Conservation (phyloP, 2,329 filamentous ascomycete genomes). For the Diaporthe citri region DNA sequence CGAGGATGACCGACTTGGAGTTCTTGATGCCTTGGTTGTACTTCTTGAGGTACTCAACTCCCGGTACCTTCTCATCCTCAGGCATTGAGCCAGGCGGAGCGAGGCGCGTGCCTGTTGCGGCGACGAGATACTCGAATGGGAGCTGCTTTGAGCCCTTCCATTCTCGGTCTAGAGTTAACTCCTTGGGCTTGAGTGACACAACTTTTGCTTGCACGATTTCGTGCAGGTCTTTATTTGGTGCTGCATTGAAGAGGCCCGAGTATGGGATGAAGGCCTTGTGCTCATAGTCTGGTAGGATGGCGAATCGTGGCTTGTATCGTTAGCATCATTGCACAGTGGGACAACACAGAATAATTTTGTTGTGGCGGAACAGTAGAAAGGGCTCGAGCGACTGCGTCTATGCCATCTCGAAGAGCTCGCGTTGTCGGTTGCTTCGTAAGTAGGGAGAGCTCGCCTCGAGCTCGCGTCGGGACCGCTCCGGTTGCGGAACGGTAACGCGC, state of each 20-base stretch:
- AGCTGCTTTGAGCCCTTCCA: constrained; percentile 49
- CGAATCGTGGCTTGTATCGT: constrained; percentile 54
- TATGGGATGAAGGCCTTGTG: constrained; percentile 64
- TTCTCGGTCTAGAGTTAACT: constrained; percentile 52
- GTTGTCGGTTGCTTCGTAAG: neutral
- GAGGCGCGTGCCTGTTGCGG: constrained; percentile 58
- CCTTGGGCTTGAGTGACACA: constrained; percentile 47
- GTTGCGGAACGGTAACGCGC: neutral
- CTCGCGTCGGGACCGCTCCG: neutral
- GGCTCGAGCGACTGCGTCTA: too few species aligned
- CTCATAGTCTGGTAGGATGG: constrained; percentile 57
- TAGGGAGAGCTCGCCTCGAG: neutral
- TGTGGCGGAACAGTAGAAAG: neutral
- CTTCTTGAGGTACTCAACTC: constrained; percentile 49
- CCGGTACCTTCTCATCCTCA: constrained; percentile 49
- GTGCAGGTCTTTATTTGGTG: constrained; percentile 49
- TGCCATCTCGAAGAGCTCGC: too few species aligned
- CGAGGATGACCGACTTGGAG: constrained; percentile 48
- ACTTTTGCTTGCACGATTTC: constrained; percentile 52
- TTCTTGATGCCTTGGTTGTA: constrained; percentile 51
- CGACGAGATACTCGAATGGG: constrained; percentile 57
- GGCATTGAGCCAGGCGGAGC: constrained; percentile 52
- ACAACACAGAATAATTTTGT: neutral
- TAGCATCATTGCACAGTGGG: neutral
- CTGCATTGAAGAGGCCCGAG: constrained; percentile 47